These are phyloP conservation scores for Carex sylvatica DNA, from an alignment of 202 grass and related monocot genomes.

Conservation along the genomic window DNA sequence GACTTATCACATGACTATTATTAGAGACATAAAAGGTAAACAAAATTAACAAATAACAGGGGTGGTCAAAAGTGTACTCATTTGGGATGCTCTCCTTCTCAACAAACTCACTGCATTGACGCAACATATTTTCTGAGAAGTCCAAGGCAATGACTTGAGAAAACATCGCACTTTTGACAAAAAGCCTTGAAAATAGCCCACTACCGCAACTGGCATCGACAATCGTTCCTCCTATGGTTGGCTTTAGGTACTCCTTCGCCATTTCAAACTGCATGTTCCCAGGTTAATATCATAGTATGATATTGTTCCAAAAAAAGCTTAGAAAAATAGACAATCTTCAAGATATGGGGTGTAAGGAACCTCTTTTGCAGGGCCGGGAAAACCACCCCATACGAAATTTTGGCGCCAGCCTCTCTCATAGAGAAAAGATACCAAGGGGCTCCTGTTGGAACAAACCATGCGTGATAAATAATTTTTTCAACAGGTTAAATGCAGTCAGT, in stretches of 20 bases:
- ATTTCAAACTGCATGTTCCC: slow-evolving; percentile 65
- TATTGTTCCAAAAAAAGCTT: not conserved
- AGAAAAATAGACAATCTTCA: slow-evolving; percentile 1
- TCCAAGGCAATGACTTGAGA: slow-evolving; percentile 76
- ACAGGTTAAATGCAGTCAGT: not conserved
- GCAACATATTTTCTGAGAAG: slow-evolving; percentile 97
- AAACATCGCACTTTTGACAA: slow-evolving; percentile 63
- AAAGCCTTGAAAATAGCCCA: slow-evolving; percentile 87
- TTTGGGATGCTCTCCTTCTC: slow-evolving; percentile 62
- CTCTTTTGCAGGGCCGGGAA: slow-evolving; percentile 81
- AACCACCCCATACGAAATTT: slow-evolving; percentile 87
- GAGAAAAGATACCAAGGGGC: slow-evolving; percentile 71
- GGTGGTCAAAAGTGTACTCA: slow-evolving; percentile 43
- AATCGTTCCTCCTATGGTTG: slow-evolving; percentile 56
- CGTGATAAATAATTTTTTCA: slow-evolving; percentile 30
- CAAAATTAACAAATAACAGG: slow-evolving; percentile 4
- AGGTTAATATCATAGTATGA: slow-evolving; percentile 22
- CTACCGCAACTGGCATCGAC: slow-evolving; percentile 95
- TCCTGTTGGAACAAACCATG: slow-evolving; percentile 52
- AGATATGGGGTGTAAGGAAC: slow-evolving; percentile 38
- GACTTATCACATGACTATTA: not conserved
- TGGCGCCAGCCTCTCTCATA: slow-evolving; percentile 97
- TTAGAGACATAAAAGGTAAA: slow-evolving; percentile 8
- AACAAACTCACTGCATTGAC: slow-evolving; percentile 69
- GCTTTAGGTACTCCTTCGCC: slow-evolving; percentile 65